These are phyloP conservation scores for Apiotrichum domesticum DNA, from an alignment of 1,284 basidiomycete genomes.

Conservation along the genomic window DNA sequence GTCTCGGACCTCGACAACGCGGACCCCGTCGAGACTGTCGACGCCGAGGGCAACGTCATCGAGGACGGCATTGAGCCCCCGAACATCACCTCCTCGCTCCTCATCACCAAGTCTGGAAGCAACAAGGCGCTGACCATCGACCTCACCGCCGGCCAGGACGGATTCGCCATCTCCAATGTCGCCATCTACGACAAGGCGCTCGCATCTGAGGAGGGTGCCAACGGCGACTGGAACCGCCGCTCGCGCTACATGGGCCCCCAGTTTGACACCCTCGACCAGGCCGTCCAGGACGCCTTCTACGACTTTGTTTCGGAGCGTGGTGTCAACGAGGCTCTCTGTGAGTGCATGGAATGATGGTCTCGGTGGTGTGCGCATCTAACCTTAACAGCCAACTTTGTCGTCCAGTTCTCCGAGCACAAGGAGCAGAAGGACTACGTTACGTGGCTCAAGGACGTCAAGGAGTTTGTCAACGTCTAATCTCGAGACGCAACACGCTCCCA, in stretches of 20 bases:
- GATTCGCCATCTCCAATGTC: conserved; percentile 77
- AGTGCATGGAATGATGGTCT: conserved; percentile 13
- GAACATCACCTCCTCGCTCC: conserved; percentile 50
- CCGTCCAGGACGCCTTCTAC: conserved; percentile 80
- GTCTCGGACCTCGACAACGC: conserved; percentile 43
- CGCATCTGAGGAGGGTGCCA: conserved; percentile 72
- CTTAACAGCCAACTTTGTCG: conserved; percentile 60
- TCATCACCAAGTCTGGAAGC: conserved; percentile 63
- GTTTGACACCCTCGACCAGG: conserved; percentile 86
- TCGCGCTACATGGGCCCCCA: conserved; percentile 84
- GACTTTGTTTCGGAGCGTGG: conserved; percentile 79
- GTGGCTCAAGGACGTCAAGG: conserved; percentile 80
- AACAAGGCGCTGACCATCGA: conserved; percentile 71
- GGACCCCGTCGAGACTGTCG: conserved; percentile 15
- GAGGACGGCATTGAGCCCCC: conserved; percentile 61
- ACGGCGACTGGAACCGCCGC: conserved; percentile 88
- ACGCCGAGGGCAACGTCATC: conserved; percentile 13
- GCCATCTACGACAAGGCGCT: conserved; percentile 76
- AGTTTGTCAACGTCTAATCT: conserved; percentile 61
- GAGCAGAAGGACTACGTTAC: conserved; percentile 90
- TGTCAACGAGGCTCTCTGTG: conserved; percentile 67
- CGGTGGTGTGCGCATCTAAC: neutral
- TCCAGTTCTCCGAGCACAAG: conserved; percentile 78
- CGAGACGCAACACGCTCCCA: too few species aligned
- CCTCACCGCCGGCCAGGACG: conserved; percentile 72